Base-by-base conservation (phyloP, 2,329 filamentous ascomycete genomes). In the Zasmidium cellare region DNA sequence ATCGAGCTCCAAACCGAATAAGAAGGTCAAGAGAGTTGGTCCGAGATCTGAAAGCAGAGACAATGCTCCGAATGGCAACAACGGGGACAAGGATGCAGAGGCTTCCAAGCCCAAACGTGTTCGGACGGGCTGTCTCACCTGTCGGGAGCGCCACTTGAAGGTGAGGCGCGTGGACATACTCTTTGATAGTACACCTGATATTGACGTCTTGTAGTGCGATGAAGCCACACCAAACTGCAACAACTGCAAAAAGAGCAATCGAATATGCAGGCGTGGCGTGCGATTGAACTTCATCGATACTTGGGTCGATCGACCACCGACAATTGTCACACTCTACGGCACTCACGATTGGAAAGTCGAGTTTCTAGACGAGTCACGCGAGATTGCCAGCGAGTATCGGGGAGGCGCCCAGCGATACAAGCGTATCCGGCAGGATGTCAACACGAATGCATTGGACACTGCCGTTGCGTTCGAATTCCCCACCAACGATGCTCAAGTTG, bases 261-360 rank as follows among this genome's bases (percentile, higher is more conserved):
- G 93, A 51, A 80, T 87, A 57, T 97, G 93, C 79, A 92, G 92
- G 72, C 85, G 92, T 66, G 93, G 92, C 18, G 81, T 97, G 51
- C 85, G 91, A 38, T 80, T 97, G 44, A 97, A 96, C 76, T 97
- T 96, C 69, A 92, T 96, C 65, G 92, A 96, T 70, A 89, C 88
- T 2, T 87, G 88, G 61, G 87, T 88, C 56, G 86, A 89, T 68
- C 77, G 80, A 51, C 90, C 88, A 53, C 87, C 86, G 11, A 65
- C 54, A 9, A 51, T 69, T n/a, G 82, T 83, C 50, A 77, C 89
- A 22, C 80, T 82, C 3, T 68, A 62, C 47, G 82, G 81, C 1
- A 83, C 84, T 1, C 77, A 81, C 1, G 87, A 90, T 52, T 91
- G 88, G 83, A 81, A 81, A 70, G 82, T 97, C 14, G 82, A 85